Conservation (phyloP, 345 rosid species). For the Erysimum cheiranthoides region DNA sequence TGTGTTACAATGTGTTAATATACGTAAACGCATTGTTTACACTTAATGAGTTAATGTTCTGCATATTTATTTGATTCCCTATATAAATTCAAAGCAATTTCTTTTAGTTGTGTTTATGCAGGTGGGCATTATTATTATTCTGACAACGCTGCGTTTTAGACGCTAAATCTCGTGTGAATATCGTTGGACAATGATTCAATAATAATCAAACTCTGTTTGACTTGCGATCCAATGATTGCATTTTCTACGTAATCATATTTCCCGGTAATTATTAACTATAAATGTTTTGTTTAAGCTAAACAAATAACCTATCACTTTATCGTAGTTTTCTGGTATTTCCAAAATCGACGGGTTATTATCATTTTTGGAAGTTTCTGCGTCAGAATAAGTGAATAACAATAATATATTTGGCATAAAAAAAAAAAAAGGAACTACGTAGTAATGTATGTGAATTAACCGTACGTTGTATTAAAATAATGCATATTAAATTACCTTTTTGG, state of each 20-base stretch:
- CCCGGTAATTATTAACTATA: too few species aligned
- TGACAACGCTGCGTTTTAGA: too few species aligned
- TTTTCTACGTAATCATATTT: neutral
- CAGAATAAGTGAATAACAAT: neutral
- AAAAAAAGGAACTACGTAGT: neutral
- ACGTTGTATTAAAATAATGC: neutral
- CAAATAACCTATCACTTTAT: too few species aligned
- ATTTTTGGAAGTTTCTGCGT: too few species aligned
- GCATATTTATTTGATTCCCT: neutral
- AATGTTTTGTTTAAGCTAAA: neutral
- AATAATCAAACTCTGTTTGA: neutral
- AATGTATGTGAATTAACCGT: neutral
- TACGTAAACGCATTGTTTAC: too few species aligned
- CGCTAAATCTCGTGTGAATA: too few species aligned
- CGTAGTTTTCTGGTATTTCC: too few species aligned
- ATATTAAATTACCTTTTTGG: slow-evolving; percentile 56
- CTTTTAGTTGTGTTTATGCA: neutral
- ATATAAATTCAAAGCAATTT: neutral
- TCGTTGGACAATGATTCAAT: neutral
- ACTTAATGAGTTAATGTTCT: too few species aligned
- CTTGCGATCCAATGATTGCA: neutral
- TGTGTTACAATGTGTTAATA: too few species aligned
- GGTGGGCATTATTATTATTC: neutral
- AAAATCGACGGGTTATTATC: too few species aligned
- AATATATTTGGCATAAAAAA: neutral